Evolutionary conservation across 1,284 basidiomycete genomes (phyloP).

Genomic region (Heterobasidion irregulare): DNA sequence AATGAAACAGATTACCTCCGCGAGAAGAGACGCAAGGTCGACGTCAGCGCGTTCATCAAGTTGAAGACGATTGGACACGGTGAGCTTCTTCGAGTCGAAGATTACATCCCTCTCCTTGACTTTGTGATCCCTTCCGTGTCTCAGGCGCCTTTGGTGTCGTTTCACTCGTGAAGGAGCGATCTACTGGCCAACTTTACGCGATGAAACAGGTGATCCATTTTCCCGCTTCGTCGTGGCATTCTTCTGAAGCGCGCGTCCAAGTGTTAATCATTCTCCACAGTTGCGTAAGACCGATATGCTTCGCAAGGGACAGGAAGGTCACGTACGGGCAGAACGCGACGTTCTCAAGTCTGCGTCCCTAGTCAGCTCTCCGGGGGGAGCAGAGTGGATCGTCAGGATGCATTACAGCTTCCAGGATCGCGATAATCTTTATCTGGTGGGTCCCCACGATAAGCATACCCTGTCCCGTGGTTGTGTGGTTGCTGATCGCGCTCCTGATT

Average conservation of each 20-base stretch:
- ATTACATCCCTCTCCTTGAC: not conserved
- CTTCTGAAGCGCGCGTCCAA: slow-evolving; percentile 17
- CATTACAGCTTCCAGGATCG: slow-evolving; percentile 90
- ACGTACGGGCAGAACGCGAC: slow-evolving; percentile 87
- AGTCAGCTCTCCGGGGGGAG: slow-evolving; percentile 57
- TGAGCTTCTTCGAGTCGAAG: slow-evolving; percentile 22
- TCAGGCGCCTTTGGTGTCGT: slow-evolving; percentile 94
- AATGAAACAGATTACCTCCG: slow-evolving; percentile 89
- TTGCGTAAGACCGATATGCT: slow-evolving; percentile 95
- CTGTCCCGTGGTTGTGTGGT: not conserved
- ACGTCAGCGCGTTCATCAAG: slow-evolving; percentile 80
- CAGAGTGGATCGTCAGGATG: slow-evolving; percentile 91
- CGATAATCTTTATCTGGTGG: slow-evolving; percentile 88
- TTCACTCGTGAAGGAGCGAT: slow-evolving; percentile 79
- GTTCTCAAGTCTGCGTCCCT: slow-evolving; percentile 76
- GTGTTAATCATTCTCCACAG: slow-evolving; percentile 29
- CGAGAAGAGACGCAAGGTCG: slow-evolving; percentile 75
- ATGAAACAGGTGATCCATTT: slow-evolving; percentile 82
- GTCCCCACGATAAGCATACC: slow-evolving; percentile 19
- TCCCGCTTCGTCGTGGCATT: slow-evolving; percentile 7
- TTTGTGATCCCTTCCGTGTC: not conserved
- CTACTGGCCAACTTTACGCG: slow-evolving; percentile 77
- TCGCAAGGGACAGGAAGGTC: slow-evolving; percentile 96
- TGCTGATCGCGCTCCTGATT: slow-evolving; percentile 36
- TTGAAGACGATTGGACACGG: slow-evolving; percentile 96